phyloP scores from a whole-genome alignment of 1,139 yeast species.

The Suhomyces maxii region DNA sequence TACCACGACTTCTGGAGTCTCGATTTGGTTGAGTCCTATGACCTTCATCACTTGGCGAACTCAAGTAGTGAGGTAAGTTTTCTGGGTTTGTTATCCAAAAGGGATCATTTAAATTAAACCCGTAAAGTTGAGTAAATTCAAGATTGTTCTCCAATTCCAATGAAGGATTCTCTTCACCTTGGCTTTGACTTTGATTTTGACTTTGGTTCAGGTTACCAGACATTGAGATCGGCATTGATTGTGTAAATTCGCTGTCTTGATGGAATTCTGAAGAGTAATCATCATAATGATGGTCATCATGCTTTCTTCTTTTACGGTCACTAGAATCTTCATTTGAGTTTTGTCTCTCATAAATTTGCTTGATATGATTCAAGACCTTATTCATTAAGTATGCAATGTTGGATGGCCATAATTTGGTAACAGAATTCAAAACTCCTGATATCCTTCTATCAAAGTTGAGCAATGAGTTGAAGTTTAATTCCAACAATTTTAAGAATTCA shows the following conservation, averaged over 20 bases:
- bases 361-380: conserved; percentile 33
- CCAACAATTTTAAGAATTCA: conserved; percentile 27
- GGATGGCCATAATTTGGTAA: conserved; percentile 38
- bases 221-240: conserved; percentile 1
- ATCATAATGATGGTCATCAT: conserved; percentile 2
- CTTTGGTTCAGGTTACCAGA: not conserved
- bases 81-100: conserved; percentile 48
- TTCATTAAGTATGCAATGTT: conserved; percentile 36
- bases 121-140: conserved; percentile 17
- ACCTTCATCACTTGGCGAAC: conserved; percentile 37
- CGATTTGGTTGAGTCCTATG: conserved; percentile 1
- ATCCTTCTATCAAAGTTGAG: conserved; percentile 28
- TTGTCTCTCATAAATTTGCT: conserved; percentile 28
- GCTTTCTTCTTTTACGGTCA: conserved; percentile 4
- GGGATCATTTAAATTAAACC: conserved; percentile 41
- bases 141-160: conserved; percentile 2
- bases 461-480: conserved; percentile 24
- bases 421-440: conserved; percentile 17
- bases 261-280: not conserved
- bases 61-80: conserved; percentile 38
- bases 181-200: conserved; percentile 2
- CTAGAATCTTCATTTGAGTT: not conserved
- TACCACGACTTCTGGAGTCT: not conserved
- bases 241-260: not conserved
- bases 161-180: not conserved